Evolutionary conservation across 331 rosid species (phyloP), one percentile per base, ranked within the genome.

Genomic region (Malus hybrid): DNA sequence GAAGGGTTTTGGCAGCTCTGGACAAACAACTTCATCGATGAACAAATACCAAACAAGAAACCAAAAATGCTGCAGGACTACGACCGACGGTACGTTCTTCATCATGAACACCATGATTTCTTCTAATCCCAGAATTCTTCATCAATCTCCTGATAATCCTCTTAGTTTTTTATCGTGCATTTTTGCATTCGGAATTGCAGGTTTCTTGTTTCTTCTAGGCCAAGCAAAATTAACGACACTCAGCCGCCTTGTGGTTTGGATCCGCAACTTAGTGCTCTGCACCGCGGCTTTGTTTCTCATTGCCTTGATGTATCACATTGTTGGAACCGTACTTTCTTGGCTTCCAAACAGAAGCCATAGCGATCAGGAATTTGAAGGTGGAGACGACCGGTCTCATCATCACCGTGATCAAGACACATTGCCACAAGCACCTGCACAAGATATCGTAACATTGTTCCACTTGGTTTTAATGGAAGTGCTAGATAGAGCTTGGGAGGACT

Each of bases 401-500:
- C 76, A 36, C 42, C 67, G 10, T 2, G 36, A 57, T 22, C 11
- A 42, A 19, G 66, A 72, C 5, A 18, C 56, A 15, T 36, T 11
- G 67, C 28, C 55, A 4, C 66, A 36, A 20, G 76, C 76, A 3
- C 76, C 55, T 29, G 56, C 11, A 10, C 66, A 34, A 22, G 44
- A 57, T 24, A 63, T 58, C 26, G 76, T 58, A 5, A 24, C 76
- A 6, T 22, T 72, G 56, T 72, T 72, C 26, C 76, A 72, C 13
- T 15, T 36, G 57, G 63, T 72, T 13, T 58, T 72, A 19, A 36
- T 57, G 67, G 76, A 72, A 58, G 67, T 22, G 67, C 57, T 72
- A n/a, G 76, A 72, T 29, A 57, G 57, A 39, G 67, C 58, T 34
- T 72, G 76, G 76, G 76, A 72, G 67, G 76, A 72, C 22, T 34